Percentiles rank a stretch among this genome's conserved stretches.
Evolutionary conservation across 805 yeast species (phyloP).

Genomic region (Pichia membranifaciens): DNA sequence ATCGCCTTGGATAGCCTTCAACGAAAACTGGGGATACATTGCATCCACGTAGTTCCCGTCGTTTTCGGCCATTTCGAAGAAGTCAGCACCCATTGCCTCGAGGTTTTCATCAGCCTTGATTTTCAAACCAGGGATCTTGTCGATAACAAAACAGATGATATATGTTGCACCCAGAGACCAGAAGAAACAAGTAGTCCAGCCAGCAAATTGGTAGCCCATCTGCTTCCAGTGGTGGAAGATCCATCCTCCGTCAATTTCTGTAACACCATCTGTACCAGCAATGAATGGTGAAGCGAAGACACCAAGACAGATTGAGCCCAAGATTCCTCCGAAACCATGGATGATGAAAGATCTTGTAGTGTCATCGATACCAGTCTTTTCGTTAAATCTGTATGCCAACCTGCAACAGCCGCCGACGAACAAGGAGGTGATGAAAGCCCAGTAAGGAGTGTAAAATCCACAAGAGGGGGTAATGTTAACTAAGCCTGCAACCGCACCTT

Average conservation of each 20-base stretch:
- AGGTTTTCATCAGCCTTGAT: conserved; percentile 40
- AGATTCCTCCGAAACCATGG: conserved; percentile 46
- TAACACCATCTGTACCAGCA: conserved; percentile 39
- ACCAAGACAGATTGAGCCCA: conserved; percentile 38
- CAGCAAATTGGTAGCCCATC: conserved; percentile 42
- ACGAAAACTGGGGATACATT: conserved; percentile 11
- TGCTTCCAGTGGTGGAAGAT: conserved; percentile 40
- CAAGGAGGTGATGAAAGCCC: conserved; percentile 38
- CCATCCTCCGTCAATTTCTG: conserved; percentile 44
- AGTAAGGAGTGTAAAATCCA: conserved; percentile 42
- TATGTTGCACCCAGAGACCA: conserved; percentile 43
- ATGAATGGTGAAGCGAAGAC: conserved; percentile 40
- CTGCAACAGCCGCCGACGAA: conserved; percentile 37
- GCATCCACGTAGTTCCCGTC: conserved; percentile 29
- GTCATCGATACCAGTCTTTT: conserved; percentile 41
- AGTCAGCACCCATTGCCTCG: conserved; percentile 48
- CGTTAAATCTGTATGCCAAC: conserved; percentile 31
- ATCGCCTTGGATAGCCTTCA: conserved; percentile 11
- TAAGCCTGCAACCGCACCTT: conserved; percentile 41
- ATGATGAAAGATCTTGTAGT: conserved; percentile 40
- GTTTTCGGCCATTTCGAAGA: conserved; percentile 44
- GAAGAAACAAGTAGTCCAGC: conserved; percentile 35
- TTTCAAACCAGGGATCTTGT: conserved; percentile 45
- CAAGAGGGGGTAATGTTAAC: conserved; percentile 44
- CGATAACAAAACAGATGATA: conserved; percentile 40